Conservation (phyloP, 345 rosid species). For the Arabis alpina region DNA sequence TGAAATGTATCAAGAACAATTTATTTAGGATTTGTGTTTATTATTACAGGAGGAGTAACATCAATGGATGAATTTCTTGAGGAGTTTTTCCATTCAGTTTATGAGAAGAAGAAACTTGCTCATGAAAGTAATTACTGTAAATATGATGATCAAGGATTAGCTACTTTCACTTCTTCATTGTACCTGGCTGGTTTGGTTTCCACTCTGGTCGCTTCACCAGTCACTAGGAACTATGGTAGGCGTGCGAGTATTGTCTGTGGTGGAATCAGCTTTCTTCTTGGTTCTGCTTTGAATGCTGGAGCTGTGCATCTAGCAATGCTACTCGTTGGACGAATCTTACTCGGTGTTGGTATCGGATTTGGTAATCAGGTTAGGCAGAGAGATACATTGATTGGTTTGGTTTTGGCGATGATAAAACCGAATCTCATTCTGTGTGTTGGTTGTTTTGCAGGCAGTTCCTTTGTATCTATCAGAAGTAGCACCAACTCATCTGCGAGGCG, state of each 20-base stretch:
- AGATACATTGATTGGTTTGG: not conserved
- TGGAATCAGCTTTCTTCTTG: conserved; percentile 76
- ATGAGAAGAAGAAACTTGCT: conserved; percentile 63
- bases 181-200: conserved; percentile 90
- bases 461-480: conserved; percentile 92
- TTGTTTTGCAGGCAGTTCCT: conserved; percentile 67
- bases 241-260: conserved; percentile 83
- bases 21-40: not conserved
- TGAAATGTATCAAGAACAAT: conserved; percentile 2
- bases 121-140: conserved; percentile 97
- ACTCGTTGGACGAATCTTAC: conserved; percentile 79
- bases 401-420: not conserved
- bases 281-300: conserved; percentile 72
- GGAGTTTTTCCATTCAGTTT: conserved; percentile 70
- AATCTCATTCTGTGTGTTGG: not conserved
- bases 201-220: conserved; percentile 75
- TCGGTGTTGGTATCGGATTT: conserved; percentile 94
- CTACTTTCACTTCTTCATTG: conserved; percentile 88
- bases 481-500: conserved; percentile 94
- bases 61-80: conserved; percentile 81
- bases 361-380: conserved; percentile 77
- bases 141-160: conserved; percentile 73
- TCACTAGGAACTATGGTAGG: conserved; percentile 80
- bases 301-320: conserved; percentile 80
- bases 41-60: conserved; percentile 77